Evolutionary conservation across 2,329 filamentous ascomycete species (phyloP).

Genomic region (Fusarium multiceps): DNA sequence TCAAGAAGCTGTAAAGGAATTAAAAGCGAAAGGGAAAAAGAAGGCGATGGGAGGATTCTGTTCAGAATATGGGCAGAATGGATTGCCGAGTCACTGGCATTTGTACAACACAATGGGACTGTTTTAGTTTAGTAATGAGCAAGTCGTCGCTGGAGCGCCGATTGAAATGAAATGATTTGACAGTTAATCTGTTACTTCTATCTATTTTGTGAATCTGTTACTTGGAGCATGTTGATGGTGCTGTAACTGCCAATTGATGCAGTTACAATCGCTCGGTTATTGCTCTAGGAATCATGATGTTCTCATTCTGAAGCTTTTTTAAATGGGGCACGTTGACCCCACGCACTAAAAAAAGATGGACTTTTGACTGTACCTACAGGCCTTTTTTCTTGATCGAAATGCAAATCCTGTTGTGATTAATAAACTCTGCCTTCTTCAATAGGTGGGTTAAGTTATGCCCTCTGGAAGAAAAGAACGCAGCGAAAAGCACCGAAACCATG

Average conservation of each 20-base stretch:
- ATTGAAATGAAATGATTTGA: slow-evolving; percentile 44
- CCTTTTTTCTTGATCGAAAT: neutral
- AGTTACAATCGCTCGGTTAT: neutral
- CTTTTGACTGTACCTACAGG: neutral
- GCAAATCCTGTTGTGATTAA: neutral
- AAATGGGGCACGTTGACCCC: slow-evolving; percentile 30
- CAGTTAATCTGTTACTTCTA: slow-evolving; percentile 25
- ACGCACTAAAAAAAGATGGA: slow-evolving; percentile 6
- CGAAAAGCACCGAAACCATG: too few relatives aligned
- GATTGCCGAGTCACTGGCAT: slow-evolving; percentile 40
- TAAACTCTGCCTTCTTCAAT: neutral
- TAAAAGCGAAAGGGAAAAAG: slow-evolving; percentile 29
- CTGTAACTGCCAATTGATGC: neutral
- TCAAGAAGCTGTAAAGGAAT: slow-evolving; percentile 82
- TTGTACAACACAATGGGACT: slow-evolving; percentile 47
- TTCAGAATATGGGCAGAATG: slow-evolving; percentile 36
- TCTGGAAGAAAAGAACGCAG: too few relatives aligned
- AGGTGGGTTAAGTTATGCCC: neutral
- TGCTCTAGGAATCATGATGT: slow-evolving; percentile 1
- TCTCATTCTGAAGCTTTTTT: slow-evolving; percentile 1
- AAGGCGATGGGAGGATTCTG: slow-evolving; percentile 34
- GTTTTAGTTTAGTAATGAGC: slow-evolving; percentile 48
- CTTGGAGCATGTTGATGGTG: neutral
- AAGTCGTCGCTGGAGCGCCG: slow-evolving; percentile 40
- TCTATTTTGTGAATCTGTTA: neutral